Evolutionary conservation across 208 protist genomes (phyloP), one percentile per base, ranked within the genome.

Genomic region (Wallacemonas rigidus): DNA sequence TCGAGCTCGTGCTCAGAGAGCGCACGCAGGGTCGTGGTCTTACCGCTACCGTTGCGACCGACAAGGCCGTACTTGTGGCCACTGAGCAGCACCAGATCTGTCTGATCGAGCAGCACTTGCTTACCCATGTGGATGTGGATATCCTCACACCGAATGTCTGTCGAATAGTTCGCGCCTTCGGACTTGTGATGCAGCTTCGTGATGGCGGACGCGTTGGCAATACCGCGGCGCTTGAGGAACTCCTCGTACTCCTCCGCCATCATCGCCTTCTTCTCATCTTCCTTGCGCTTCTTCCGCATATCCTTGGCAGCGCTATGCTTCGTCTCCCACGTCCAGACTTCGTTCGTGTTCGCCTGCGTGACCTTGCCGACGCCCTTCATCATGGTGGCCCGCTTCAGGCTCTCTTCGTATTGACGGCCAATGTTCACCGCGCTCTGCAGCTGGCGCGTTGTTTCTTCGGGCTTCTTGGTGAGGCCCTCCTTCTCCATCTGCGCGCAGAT

Each of bases 21-120:
- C 44, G 95, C 92, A n/a, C 95, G 89, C 57, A 99, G 88, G 14
- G 99, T 86, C 9, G 97, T 98, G 17, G 95, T 97, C 83, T 98
- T 98, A 75, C 95, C 95, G 1, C 88, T 78, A 60, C 96, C 96
- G 79, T 99, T 99, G 57, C 95, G 88, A 12, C 98, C 98, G 72
- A 99, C 85, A 45, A 99, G 85, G 58, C 98, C 98, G 87, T 99
- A 99, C 75, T 97, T 95, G 85, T 97, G 90, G 5, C 94, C 91
- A 8, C 82, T 86, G n/a, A 94, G 72, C 47, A 97, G 78, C 2
- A 84, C 73, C 12, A 97, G 83, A 35, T 96, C 86, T 6, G 94
- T 92, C 51, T 87, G 69, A 41, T 95, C 81, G 9, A 97, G 84
- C 73, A 97, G 79, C 55, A 88, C 73, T 71, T 92, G 83, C 80